These are phyloP conservation scores for Salix caprea DNA, from an alignment of 345 rosid genomes.

Conservation along the genomic window DNA sequence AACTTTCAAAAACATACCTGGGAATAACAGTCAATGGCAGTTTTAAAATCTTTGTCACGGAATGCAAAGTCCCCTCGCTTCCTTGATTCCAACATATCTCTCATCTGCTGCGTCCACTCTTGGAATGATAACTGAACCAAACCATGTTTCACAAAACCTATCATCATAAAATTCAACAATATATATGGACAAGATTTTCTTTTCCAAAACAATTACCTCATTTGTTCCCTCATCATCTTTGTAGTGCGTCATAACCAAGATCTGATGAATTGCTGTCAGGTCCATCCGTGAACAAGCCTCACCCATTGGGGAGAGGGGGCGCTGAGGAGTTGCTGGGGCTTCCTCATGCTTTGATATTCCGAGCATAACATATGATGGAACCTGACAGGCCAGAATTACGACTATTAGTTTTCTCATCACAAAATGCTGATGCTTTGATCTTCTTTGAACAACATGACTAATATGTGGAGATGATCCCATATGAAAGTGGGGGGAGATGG, in stretches of 20 bases:
- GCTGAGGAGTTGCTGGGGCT: slow-evolving; percentile 60
- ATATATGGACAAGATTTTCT: neutral
- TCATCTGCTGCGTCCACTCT: slow-evolving; percentile 99
- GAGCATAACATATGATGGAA: slow-evolving; percentile 85
- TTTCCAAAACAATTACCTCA: slow-evolving; percentile 46
- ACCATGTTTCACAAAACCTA: slow-evolving; percentile 17
- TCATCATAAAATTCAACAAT: slow-evolving; percentile 6
- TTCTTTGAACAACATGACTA: neutral
- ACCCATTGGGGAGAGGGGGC: slow-evolving; percentile 81
- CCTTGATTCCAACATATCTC: slow-evolving; percentile 88
- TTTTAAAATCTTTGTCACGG: slow-evolving; percentile 92
- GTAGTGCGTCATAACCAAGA: slow-evolving; percentile 77
- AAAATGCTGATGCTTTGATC: neutral
- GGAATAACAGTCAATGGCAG: slow-evolving; percentile 84
- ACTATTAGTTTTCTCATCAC: neutral
- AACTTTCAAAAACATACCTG: slow-evolving; percentile 47
- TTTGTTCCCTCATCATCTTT: slow-evolving; percentile 93
- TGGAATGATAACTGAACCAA: slow-evolving; percentile 75
- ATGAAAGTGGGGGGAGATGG: neutral
- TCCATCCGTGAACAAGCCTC: slow-evolving; percentile 95
- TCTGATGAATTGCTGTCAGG: slow-evolving; percentile 94
- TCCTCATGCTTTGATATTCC: slow-evolving; percentile 68
- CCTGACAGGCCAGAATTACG: slow-evolving; percentile 39
- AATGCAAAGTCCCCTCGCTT: slow-evolving; percentile 91
- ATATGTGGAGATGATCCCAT: neutral